These are phyloP conservation scores for Phaseolus coccineus DNA, from an alignment of 331 rosid species.

Conservation along the genomic window DNA sequence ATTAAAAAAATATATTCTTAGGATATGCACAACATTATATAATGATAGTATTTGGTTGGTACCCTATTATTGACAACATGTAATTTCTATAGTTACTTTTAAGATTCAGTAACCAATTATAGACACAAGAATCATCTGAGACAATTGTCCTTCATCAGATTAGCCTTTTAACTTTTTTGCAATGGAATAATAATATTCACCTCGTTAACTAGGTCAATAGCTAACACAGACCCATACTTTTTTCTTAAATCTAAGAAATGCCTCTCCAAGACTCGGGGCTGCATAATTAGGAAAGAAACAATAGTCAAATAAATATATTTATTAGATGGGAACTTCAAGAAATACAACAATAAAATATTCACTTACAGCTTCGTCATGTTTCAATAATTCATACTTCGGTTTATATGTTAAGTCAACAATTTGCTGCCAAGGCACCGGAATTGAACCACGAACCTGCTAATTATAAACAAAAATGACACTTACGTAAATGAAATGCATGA, in stretches of 20 bases:
- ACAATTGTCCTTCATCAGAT: conserved; percentile 20
- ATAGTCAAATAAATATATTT: conserved; percentile 46
- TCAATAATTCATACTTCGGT: conserved; percentile 76
- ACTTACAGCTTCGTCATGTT: conserved; percentile 82
- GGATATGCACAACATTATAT: conserved; percentile 1
- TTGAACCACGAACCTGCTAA: conserved; percentile 82
- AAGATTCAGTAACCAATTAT: neutral
- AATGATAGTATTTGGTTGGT: neutral
- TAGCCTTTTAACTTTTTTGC: conserved; percentile 11
- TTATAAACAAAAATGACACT: conserved; percentile 5
- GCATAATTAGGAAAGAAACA: conserved; percentile 46
- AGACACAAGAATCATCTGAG: neutral
- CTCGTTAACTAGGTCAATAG: conserved; percentile 81
- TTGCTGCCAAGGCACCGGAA: conserved; percentile 85
- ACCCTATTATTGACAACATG: neutral
- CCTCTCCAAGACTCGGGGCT: conserved; percentile 80
- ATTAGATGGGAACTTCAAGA: conserved; percentile 30
- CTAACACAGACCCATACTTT: conserved; percentile 83
- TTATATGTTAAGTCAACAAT: conserved; percentile 86
- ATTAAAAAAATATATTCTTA: neutral
- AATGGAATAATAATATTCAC: conserved; percentile 49
- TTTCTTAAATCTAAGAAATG: conserved; percentile 89
- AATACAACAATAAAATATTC: conserved; percentile 10
- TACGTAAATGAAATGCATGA: neutral
- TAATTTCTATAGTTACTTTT: neutral